Conservation (phyloP, 1,284 basidiomycete species). For the Trametes versicolor region DNA sequence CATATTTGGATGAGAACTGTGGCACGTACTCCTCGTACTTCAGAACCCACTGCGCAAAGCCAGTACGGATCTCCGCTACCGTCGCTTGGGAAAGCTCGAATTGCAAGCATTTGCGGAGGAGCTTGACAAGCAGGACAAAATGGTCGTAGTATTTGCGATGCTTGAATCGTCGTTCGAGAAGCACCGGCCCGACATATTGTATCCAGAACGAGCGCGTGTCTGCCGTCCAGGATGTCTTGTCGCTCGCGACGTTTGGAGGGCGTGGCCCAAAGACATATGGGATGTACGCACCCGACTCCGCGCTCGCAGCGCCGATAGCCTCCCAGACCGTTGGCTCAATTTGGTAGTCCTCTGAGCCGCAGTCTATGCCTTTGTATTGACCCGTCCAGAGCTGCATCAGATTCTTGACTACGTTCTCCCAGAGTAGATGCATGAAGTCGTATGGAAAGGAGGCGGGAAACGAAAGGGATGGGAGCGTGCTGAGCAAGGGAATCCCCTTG, state of each 20-base stretch:
- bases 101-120: conserved; percentile 44
- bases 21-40: not conserved
- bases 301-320: not conserved
- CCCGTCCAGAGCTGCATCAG: conserved; percentile 52
- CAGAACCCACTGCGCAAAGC: not conserved
- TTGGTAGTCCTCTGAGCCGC: conserved; percentile 1
- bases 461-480: conserved; percentile 45
- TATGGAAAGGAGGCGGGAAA: conserved; percentile 54
- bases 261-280: not conserved
- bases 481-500: conserved; percentile 50
- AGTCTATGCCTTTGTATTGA: conserved; percentile 49
- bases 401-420: conserved; percentile 52
- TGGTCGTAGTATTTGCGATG: conserved; percentile 51
- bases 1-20: not conserved
- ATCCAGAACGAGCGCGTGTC: not conserved
- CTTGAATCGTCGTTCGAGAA: conserved; percentile 45
- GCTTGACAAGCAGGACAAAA: conserved; percentile 51
- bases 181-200: conserved; percentile 38
- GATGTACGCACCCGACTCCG: not conserved
- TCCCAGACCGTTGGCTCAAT: not conserved
- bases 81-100: not conserved
- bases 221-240: not conserved
- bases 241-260: not conserved
- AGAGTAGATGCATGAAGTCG: conserved; percentile 60
- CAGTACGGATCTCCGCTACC: not conserved